phyloP scores from a whole-genome alignment of 495 filamentous ascomycete genomes.

The Penicillium paradoxum region DNA sequence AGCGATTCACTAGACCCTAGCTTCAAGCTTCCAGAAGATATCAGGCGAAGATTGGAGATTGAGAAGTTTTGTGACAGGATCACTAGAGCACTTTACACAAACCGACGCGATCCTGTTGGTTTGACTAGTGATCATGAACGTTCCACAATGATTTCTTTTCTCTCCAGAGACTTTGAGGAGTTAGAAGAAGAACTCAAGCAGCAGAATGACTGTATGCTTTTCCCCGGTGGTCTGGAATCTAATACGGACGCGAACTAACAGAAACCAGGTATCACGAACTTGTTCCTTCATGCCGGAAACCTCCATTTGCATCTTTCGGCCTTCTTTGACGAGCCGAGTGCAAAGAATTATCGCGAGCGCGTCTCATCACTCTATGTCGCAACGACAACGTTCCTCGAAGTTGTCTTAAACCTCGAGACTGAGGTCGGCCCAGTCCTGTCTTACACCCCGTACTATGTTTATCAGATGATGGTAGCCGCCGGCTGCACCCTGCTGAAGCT shows the following conservation, averaged over 20 bases:
- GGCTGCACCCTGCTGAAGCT: slow-evolving; percentile 83
- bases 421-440: slow-evolving; percentile 49
- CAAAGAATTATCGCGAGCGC: slow-evolving; percentile 70
- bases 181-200: slow-evolving; percentile 42
- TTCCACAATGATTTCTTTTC: slow-evolving; percentile 57
- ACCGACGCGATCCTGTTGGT: slow-evolving; percentile 67
- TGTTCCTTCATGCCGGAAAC: slow-evolving; percentile 73
- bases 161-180: slow-evolving; percentile 50
- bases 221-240: neutral
- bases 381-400: slow-evolving; percentile 68
- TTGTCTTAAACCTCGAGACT: slow-evolving; percentile 57
- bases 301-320: slow-evolving; percentile 81
- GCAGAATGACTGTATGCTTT: slow-evolving; percentile 40
- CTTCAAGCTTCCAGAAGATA: slow-evolving; percentile 61
- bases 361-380: slow-evolving; percentile 73
- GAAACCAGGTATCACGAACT: slow-evolving; percentile 54
- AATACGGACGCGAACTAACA: slow-evolving; percentile 15
- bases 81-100: slow-evolving; percentile 80
- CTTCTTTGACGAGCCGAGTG: slow-evolving; percentile 78
- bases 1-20: slow-evolving; percentile 58
- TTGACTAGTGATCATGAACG: slow-evolving; percentile 66
- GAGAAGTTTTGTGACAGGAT: slow-evolving; percentile 82
- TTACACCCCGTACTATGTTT: slow-evolving; percentile 79
- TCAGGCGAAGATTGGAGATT: slow-evolving; percentile 66
- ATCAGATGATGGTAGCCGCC: slow-evolving; percentile 87